These are phyloP conservation scores for Leccinum subtestaceum DNA, from an alignment of 768 basidiomycete genomes.

Conservation along the genomic window DNA sequence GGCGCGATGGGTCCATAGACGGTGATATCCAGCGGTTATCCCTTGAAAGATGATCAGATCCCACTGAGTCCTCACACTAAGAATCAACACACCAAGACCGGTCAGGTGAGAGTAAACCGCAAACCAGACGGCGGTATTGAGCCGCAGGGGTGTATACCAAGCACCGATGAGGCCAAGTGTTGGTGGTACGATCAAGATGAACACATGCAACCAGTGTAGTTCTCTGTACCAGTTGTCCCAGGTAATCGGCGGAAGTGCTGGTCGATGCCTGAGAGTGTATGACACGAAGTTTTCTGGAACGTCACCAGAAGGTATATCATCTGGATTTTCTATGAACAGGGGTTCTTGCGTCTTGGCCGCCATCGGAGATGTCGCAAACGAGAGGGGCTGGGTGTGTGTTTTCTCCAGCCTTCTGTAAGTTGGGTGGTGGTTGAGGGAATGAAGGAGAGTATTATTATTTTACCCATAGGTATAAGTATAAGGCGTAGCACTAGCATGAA, in stretches of 20 bases:
- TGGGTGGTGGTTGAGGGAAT: not conserved
- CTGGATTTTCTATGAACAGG: constrained; percentile 4
- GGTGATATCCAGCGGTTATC: constrained; percentile 89
- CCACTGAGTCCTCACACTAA: not conserved
- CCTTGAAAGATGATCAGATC: constrained; percentile 34
- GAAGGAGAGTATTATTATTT: too few species aligned
- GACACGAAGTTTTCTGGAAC: constrained; percentile 11
- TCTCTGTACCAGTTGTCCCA: constrained; percentile 16
- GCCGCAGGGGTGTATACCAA: constrained; percentile 3
- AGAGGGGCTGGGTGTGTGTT: too few species aligned
- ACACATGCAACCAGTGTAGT: constrained; percentile 8
- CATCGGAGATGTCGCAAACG: too few species aligned
- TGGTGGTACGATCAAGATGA: constrained; percentile 6
- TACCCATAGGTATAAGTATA: too few species aligned
- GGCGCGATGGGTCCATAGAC: constrained; percentile 89
- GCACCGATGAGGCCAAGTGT: constrained; percentile 2
- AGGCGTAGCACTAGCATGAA: too few species aligned
- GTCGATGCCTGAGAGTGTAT: constrained; percentile 6
- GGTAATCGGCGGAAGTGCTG: constrained; percentile 7
- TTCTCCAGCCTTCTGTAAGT: not conserved
- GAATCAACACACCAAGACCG: constrained; percentile 59
- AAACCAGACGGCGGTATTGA: constrained; percentile 2
- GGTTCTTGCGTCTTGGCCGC: not conserved
- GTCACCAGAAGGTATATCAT: constrained; percentile 3
- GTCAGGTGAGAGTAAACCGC: constrained; percentile 56